Percentiles rank a stretch among this genome's conserved stretches.
Conservation (phyloP, 768 basidiomycete species). For the Butyriboletus loyo region DNA sequence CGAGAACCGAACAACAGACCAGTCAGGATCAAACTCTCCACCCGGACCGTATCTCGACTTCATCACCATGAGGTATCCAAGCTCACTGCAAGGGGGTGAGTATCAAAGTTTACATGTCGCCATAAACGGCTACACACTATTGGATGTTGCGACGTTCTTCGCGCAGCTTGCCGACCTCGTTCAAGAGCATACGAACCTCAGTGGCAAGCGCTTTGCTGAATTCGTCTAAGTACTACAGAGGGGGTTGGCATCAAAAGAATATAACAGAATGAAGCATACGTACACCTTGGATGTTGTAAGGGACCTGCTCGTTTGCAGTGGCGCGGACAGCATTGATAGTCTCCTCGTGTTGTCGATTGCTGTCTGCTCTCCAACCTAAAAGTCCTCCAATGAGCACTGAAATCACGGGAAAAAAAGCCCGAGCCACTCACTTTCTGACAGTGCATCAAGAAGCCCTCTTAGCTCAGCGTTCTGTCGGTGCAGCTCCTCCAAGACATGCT, state of each 20-base stretch:
- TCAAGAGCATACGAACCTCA: constrained; percentile 80
- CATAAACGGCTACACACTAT: constrained; percentile 55
- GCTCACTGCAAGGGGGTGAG: constrained; percentile 49
- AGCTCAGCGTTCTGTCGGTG: constrained; percentile 58
- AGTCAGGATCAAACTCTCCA: constrained; percentile 82
- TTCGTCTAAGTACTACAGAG: constrained; percentile 72
- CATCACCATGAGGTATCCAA: constrained; percentile 67
- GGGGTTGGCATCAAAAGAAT: neutral
- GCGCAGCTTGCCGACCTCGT: constrained; percentile 79
- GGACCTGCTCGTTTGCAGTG: constrained; percentile 73
- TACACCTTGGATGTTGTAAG: constrained; percentile 83
- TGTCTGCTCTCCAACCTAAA: constrained; percentile 68
- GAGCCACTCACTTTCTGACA: constrained; percentile 54
- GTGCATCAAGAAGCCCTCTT: constrained; percentile 47
- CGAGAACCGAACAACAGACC: constrained; percentile 40
- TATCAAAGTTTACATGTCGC: neutral
- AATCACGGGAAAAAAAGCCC: neutral
- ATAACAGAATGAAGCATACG: constrained; percentile 23
- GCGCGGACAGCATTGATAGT: constrained; percentile 64
- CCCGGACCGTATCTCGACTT: constrained; percentile 80
- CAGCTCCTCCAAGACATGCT: constrained; percentile 59
- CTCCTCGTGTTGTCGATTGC: constrained; percentile 59
- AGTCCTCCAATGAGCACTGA: constrained; percentile 10
- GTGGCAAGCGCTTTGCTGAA: constrained; percentile 81
- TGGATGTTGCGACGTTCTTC: constrained; percentile 76